phyloP scores from a whole-genome alignment of 164 flowering plant species.

The Hamamelis virginiana region DNA sequence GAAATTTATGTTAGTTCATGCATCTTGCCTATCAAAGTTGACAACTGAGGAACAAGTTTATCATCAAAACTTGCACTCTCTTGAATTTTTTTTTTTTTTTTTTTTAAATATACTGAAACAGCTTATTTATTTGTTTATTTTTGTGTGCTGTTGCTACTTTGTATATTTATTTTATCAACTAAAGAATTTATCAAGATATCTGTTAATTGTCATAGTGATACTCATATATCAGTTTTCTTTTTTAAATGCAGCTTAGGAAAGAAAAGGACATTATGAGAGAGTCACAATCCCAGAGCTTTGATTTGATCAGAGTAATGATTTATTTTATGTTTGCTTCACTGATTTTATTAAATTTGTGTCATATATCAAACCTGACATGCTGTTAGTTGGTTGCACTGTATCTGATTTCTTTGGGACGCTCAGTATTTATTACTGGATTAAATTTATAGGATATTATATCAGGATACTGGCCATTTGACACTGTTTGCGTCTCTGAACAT shows the following conservation, averaged over 20 bases:
- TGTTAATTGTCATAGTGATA: neutral
- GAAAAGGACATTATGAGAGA: slow-evolving; percentile 66
- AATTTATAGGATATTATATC: neutral
- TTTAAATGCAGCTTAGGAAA: slow-evolving; percentile 47
- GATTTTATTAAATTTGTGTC: neutral
- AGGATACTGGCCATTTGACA: neutral
- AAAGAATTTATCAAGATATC: neutral
- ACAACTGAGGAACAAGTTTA: neutral
- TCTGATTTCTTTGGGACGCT: neutral
- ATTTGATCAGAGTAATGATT: slow-evolving; percentile 49
- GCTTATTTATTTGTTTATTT: neutral
- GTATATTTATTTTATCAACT: neutral
- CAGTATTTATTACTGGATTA: neutral
- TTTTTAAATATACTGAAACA: no score
- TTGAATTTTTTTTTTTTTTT: no score
- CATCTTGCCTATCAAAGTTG: neutral
- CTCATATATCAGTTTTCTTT: neutral
- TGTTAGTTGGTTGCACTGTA: neutral
- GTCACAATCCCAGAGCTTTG: slow-evolving; percentile 61
- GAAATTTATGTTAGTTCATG: neutral
- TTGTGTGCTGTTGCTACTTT: neutral
- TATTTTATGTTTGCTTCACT: neutral
- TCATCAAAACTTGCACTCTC: neutral
- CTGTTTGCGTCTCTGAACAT: neutral
- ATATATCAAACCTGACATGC: neutral